Percentiles rank a stretch among this genome's conserved stretches.
Conservation (phyloP, 192 early-diverging fungal species). For the Umbelopsis ramanniana region DNA sequence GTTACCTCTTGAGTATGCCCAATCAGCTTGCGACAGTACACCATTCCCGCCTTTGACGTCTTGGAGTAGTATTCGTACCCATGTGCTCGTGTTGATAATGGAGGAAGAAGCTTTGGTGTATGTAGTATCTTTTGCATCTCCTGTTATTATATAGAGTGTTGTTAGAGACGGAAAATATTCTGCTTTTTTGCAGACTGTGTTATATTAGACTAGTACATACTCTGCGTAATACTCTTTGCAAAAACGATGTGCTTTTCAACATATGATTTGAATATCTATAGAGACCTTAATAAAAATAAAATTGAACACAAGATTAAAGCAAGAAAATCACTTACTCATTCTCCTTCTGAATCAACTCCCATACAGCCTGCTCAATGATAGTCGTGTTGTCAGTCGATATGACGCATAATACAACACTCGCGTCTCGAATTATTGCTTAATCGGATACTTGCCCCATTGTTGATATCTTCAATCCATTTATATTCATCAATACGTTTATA, state of each 20-base stretch:
- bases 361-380: slow-evolving; percentile 42
- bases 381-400: background rate
- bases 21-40: slow-evolving; percentile 53
- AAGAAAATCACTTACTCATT: slow-evolving; percentile 46
- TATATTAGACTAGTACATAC: slow-evolving; percentile 3
- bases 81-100: slow-evolving; percentile 48
- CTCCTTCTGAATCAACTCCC: slow-evolving; percentile 52
- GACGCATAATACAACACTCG: background rate
- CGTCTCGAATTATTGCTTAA: background rate
- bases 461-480: slow-evolving; percentile 56
- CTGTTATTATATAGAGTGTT: slow-evolving; percentile 25
- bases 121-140: slow-evolving; percentile 57
- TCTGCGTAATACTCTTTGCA: slow-evolving; percentile 2
- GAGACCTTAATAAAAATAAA: background rate
- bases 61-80: slow-evolving; percentile 62
- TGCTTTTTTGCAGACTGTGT: too few relatives aligned
- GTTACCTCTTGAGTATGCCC: slow-evolving; percentile 48
- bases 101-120: slow-evolving; percentile 44
- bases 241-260: slow-evolving; percentile 22
- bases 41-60: slow-evolving; percentile 48
- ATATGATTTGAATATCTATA: slow-evolving; percentile 28
- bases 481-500: slow-evolving; percentile 50
- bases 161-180: too few relatives aligned
- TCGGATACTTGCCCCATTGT: slow-evolving; percentile 47
- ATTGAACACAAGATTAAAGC: background rate